A percentile compares a stretch with the other conserved stretches of the same genome.
phyloP scores from a whole-genome alignment of 2,329 filamentous ascomycete genomes.

The Beauveria brongniartii region DNA sequence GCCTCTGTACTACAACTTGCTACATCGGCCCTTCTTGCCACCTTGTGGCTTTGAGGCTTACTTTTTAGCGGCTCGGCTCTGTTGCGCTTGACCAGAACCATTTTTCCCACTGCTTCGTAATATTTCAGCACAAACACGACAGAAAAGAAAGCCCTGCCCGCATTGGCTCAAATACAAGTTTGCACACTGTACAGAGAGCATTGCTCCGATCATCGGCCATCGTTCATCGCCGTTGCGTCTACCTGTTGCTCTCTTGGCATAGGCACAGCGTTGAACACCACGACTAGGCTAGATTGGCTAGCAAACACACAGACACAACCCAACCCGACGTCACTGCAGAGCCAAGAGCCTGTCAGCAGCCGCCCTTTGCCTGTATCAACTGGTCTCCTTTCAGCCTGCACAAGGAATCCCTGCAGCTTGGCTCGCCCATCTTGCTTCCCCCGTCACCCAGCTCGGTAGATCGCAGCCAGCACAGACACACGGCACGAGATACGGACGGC shows the following conservation, averaged over 20 bases:
- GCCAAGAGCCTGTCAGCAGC: background rate
- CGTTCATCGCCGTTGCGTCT: background rate
- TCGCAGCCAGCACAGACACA: background rate
- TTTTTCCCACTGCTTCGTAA: background rate
- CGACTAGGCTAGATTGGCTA: background rate
- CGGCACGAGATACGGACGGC: background rate
- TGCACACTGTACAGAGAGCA: background rate
- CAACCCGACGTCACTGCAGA: background rate
- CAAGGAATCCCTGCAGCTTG: background rate
- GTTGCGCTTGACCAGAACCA: background rate
- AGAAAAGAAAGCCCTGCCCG: background rate
- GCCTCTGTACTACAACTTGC: background rate
- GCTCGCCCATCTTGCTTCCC: background rate
- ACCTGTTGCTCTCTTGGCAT: background rate
- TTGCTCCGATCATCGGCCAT: background rate
- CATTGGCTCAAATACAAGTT: too few relatives aligned
- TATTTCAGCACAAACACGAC: background rate
- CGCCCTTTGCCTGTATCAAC: background rate
- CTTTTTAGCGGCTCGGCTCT: background rate
- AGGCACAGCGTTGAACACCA: background rate
- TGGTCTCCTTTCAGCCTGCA: background rate
- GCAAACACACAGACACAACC: constrained; percentile 6
- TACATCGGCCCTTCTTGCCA: background rate
- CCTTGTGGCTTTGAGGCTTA: background rate
- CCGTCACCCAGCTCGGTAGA: background rate